phyloP scores from a whole-genome alignment of 169 alveolate genomes.

The Plasmodium malariae region DNA sequence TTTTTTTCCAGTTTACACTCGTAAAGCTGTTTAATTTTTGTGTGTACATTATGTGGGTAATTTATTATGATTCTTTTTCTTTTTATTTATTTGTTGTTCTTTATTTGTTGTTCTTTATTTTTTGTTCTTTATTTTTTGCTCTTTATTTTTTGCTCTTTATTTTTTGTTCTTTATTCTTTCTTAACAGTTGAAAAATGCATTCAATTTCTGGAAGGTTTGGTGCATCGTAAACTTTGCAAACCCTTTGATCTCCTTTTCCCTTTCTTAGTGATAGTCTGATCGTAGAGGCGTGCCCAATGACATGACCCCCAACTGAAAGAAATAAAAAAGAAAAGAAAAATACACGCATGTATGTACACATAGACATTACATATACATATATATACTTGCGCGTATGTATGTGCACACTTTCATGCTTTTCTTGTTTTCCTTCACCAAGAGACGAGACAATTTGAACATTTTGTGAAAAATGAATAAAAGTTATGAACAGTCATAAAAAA shows the following conservation, averaged over 20 bases:
- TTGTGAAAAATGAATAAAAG: background rate
- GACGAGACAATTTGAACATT: background rate
- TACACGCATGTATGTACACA: background rate
- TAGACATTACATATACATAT: too few species aligned
- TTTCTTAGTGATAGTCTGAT: slow-evolving; percentile 95
- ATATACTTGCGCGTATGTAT: too few species aligned
- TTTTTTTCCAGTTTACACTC: background rate
- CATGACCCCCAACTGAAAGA: slow-evolving; percentile 96
- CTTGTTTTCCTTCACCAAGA: background rate
- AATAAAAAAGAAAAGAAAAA: background rate
- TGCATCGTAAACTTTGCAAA: slow-evolving; percentile 96
- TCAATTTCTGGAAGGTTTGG: slow-evolving; percentile 98
- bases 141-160: too few species aligned
- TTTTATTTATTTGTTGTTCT: too few species aligned
- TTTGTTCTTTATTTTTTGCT: too few species aligned
- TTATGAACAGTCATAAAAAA: background rate
- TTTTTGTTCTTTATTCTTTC: slow-evolving; percentile 12
- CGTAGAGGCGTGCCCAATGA: slow-evolving; percentile 98
- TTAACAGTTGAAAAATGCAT: slow-evolving; percentile 90
- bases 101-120: too few species aligned
- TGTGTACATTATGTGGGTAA: background rate
- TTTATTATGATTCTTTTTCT: background rate
- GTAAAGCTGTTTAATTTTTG: background rate
- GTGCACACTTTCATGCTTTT: background rate
- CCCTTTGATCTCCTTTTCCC: slow-evolving; percentile 97